Evolutionary conservation across 2,329 filamentous ascomycete genomes (phyloP), one percentile per base, ranked within the genome.

Genomic region (Cytospora mali): DNA sequence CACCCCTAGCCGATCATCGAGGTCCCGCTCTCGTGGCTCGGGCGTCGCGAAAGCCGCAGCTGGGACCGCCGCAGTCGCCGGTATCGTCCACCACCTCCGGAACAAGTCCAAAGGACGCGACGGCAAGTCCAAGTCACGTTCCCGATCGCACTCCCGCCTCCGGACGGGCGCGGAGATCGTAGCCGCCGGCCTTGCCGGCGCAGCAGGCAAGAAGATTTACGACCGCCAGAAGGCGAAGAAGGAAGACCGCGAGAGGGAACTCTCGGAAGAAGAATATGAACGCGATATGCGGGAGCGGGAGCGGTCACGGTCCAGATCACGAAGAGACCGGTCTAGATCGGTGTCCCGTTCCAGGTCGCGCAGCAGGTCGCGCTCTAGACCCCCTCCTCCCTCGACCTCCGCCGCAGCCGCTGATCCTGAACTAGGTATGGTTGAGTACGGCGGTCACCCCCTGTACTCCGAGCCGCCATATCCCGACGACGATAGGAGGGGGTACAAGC

Each of bases 371-470:
- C 63, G 60, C 60, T 65, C 63, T 49, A 55, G 63, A 65, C 55
- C 61, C 60, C 63, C 31, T 39, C 53, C 54, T 51, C 59, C 33
- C 63, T 33, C 63, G 50, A 60, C 50, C 50, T 73, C 72, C 73
- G 72, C 70, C 69, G 64, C 58, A 64, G 67, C 72, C 73, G 80
- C 83, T 87, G 85, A 88, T 84, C 81, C 80, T 79, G 84, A 87
- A 77, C 78, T 88, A 86, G 86, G 85, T 77, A 80, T 88, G 80
- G 84, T 88, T 81, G 84, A 88, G 74, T 88, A 88, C 79, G 86
- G 86, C 69, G 79, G 77, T 71, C 80, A 82, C 68, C 84, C 85
- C 69, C 79, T 88, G 68, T 78, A 78, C 66, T 71, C 74, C 64
- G 70, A 72, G 35, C 73, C 75, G 67, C 74, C 72, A 54, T 71